Evolutionary conservation across 2,329 filamentous ascomycete genomes (phyloP).

Genomic region (Lachnellula hyalina): DNA sequence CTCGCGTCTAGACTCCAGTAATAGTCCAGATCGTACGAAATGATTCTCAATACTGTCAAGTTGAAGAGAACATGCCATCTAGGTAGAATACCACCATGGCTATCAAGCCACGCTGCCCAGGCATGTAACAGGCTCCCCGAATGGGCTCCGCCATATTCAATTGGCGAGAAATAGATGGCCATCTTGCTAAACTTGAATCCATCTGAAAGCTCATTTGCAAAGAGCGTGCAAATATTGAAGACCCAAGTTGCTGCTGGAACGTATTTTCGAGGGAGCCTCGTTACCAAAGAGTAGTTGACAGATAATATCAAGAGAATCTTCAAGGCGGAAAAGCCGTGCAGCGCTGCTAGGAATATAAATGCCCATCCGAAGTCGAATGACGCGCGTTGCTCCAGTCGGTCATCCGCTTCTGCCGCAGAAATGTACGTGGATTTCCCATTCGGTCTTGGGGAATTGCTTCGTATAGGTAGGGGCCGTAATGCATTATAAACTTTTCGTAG

Average conservation of each 20-base stretch:
- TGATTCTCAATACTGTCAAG: slow-evolving; percentile 82
- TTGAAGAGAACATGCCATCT: slow-evolving; percentile 99
- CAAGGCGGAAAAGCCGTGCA: slow-evolving; percentile 80
- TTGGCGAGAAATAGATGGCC: slow-evolving; percentile 44
- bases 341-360: slow-evolving; percentile 65
- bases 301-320: slow-evolving; percentile 80
- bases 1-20: slow-evolving; percentile 77
- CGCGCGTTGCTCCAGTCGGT: slow-evolving; percentile 61
- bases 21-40: slow-evolving; percentile 96
- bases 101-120: slow-evolving; percentile 70
- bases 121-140: slow-evolving; percentile 11
- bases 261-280: slow-evolving; percentile 60
- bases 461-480: slow-evolving; percentile 20
- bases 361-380: slow-evolving; percentile 83
- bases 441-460: slow-evolving; percentile 24
- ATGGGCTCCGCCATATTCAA: slow-evolving; percentile 5
- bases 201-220: slow-evolving; percentile 78
- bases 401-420: slow-evolving; percentile 42
- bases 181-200: slow-evolving; percentile 72
- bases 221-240: slow-evolving; percentile 81
- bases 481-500: slow-evolving; percentile 67
- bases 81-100: slow-evolving; percentile 73
- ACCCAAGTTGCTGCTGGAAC: slow-evolving; percentile 77
- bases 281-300: slow-evolving; percentile 77
- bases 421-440: slow-evolving; percentile 35